Evolutionary conservation across 768 basidiomycete species (phyloP), one percentile per base, ranked within the genome.

Genomic region (Naganishia kalamii): DNA sequence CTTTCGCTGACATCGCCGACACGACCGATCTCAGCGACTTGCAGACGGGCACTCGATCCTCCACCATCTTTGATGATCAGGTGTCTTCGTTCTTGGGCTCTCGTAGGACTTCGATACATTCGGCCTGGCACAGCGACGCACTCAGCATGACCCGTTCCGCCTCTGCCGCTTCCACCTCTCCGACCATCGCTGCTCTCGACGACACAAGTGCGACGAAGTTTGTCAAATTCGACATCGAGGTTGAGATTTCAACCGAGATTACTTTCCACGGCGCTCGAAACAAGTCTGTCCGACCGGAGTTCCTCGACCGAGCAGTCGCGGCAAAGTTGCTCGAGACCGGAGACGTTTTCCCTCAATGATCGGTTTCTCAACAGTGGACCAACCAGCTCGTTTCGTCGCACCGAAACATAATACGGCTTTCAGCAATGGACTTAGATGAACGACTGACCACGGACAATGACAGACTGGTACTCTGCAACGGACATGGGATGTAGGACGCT

Each of bases 1-100:
- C 66, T 6, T 46, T 68, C 47, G 66, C 54, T 21, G 66, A 68
- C 35, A 41, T 57, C 19, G 54, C 37, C 21, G 33, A 23, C 27
- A 17, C 54, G 13, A 57, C 35, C 23, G 54, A 57, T 37, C 37
- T 57, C 21, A 15, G n/a, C 10, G 54, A 57, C 23, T 40, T 57
- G 54, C 17, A 57, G 7, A 35, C 35, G 7, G 35, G 32, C 11
- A 41, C 37, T 15, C 54, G 54, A 57, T 33, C 54, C 4, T 57
- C 54, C 1, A 37, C 54, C 6, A 35, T 23, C 5, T 57, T 57
- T 21, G 54, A 57, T 33, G 54, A 57, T 15, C 54, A 57, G 35
- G 10, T 35, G 13, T 57, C 54, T 13, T 23, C 54, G 2, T 57
- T 57, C 54, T 23, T 57, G 37, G 40, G 35, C 35, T 57, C 54